Percentiles rank a stretch among this genome's conserved stretches.
These are phyloP conservation scores for Warburgia ugandensis DNA, from an alignment of 164 flowering plant genomes.

Conservation along the genomic window DNA sequence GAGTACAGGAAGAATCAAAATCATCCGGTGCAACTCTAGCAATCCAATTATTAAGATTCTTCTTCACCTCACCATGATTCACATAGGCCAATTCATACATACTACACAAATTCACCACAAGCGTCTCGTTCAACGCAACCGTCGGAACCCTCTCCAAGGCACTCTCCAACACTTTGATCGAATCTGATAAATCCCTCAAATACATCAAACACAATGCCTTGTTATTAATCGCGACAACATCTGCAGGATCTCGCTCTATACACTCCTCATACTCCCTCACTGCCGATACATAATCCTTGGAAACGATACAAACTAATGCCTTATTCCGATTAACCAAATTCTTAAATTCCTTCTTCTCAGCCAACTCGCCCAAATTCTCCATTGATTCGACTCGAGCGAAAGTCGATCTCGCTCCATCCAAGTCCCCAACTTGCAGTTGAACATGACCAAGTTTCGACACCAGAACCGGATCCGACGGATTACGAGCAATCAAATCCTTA, in stretches of 20 bases:
- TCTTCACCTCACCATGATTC: constrained; percentile 78
- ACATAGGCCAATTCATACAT: constrained; percentile 98
- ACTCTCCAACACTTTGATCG: constrained; percentile 87
- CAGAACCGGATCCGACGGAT: constrained; percentile 34
- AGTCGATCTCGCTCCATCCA: constrained; percentile 60
- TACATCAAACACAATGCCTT: constrained; percentile 97
- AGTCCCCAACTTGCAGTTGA: constrained; percentile 81
- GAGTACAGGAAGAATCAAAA: constrained; percentile 84
- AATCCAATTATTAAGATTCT: constrained; percentile 87
- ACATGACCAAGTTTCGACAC: constrained; percentile 73
- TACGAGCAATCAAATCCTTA: constrained; percentile 16
- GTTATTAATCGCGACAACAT: constrained; percentile 78
- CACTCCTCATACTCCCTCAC: constrained; percentile 94
- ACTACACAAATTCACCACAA: constrained; percentile 90
- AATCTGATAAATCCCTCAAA: constrained; percentile 85
- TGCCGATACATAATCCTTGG: constrained; percentile 87
- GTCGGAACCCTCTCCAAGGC: constrained; percentile 83
- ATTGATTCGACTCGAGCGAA: constrained; percentile 50
- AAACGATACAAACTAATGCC: constrained; percentile 77
- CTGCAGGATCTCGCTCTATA: constrained; percentile 68
- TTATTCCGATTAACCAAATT: constrained; percentile 69
- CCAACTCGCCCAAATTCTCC: constrained; percentile 30
- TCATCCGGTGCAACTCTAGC: constrained; percentile 97
- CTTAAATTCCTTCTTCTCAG: constrained; percentile 23
- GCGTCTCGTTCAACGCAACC: constrained; percentile 68